Evolutionary conservation across 2,329 filamentous ascomycete genomes (phyloP), one percentile per base, ranked within the genome.

Genomic region (Scedosporium apiospermum): DNA sequence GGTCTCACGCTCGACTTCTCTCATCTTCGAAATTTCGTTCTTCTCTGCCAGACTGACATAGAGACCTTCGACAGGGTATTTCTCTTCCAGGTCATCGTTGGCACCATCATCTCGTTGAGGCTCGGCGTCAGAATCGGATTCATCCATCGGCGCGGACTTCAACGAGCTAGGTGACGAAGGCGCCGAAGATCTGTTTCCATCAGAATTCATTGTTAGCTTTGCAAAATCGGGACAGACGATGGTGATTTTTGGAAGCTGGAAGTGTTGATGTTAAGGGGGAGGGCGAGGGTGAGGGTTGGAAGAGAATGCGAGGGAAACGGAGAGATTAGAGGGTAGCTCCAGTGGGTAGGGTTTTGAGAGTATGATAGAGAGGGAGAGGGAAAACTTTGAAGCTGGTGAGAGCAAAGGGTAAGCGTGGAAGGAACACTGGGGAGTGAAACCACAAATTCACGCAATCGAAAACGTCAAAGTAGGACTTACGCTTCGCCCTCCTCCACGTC

Each of bases 1-100:
- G 71, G 91, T 86, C 74, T 99, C 95, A 65, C 93, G 89, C 71
- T 96, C 88, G 60, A 98, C 88, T 77, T 98, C 93, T 34, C 92
- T 88, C 83, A 97, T 86, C 63, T 81, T 84, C 82, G 95, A 87
- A 65, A 99, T 95, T 60, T 89, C 81, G 6, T 82, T 82, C 74
- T 90, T 93, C 71, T 95, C 90, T 46, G 85, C 81, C 55, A 86
- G 80, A 67, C 85, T 89, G 68, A 85, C 83, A 73, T 91, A 95
- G 70, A 95, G 87, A 68, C 93, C 93, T 67, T 99, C 95, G 65
- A 96, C 83, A 0, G 93, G 92, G 71, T 96, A 95, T 63, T 88
- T 79, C 70, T 88, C 83, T 62, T 84, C 82, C 63, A 87, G 82
- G 59, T 85, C 82, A 58, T 81, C 80, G 51, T 78, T 77, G 26